A percentile compares a stretch with the other conserved stretches of the same genome.
These are phyloP conservation scores for Umbelopsis sp. DNA, from an alignment of 371 early-diverging fungal species.

Conservation along the genomic window DNA sequence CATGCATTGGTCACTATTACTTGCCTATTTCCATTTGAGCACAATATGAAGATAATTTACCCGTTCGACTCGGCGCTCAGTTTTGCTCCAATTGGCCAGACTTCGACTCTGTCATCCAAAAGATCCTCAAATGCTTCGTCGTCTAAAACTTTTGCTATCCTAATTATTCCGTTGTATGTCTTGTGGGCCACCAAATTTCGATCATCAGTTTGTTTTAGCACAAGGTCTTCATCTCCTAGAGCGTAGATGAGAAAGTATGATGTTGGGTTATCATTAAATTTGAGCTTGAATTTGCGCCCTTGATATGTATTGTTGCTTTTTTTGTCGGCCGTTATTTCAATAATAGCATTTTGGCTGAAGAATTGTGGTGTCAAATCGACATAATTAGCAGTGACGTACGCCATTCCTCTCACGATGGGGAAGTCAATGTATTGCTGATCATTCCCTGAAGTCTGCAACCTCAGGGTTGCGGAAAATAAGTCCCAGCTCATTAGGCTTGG, in stretches of 20 bases:
- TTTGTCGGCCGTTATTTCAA: slow-evolving; percentile 28
- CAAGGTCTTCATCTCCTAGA: slow-evolving; percentile 38
- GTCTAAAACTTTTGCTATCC: slow-evolving; percentile 51
- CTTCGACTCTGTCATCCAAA: slow-evolving; percentile 44
- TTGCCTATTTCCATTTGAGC: neutral
- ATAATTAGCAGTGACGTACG: slow-evolving; percentile 53
- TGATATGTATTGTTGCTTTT: slow-evolving; percentile 24
- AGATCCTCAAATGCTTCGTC: slow-evolving; percentile 34
- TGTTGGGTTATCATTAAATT: slow-evolving; percentile 42
- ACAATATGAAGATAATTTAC: slow-evolving; percentile 15
- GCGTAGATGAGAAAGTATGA: slow-evolving; percentile 45
- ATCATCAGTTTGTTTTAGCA: slow-evolving; percentile 21
- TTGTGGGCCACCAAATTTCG: slow-evolving; percentile 33
- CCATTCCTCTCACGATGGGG: slow-evolving; percentile 57
- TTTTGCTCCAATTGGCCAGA: slow-evolving; percentile 55
- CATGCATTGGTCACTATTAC: neutral
- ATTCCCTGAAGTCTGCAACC: slow-evolving; percentile 20
- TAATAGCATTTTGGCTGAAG: slow-evolving; percentile 50
- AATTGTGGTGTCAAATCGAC: slow-evolving; percentile 52
- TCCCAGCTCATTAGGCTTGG: slow-evolving; percentile 40
- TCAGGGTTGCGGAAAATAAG: slow-evolving; percentile 35
- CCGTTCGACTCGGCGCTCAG: slow-evolving; percentile 25
- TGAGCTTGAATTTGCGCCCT: slow-evolving; percentile 41
- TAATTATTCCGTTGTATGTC: slow-evolving; percentile 50
- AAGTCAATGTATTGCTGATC: slow-evolving; percentile 32